Base-by-base conservation (phyloP, 805 yeast genomes). In the Candida nemodendra region DNA sequence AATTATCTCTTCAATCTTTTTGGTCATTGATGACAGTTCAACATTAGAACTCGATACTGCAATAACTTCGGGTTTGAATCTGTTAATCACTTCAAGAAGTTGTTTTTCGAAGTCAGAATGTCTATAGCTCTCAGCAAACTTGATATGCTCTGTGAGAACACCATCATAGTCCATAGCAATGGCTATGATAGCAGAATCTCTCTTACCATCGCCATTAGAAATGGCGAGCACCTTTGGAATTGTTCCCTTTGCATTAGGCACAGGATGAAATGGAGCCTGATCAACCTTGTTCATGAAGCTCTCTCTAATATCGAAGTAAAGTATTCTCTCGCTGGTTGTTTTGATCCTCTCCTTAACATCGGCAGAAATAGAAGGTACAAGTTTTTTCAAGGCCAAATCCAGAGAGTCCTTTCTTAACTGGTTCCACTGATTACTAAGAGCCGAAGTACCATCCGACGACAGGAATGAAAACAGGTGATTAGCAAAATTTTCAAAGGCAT, bases 261-360 rank as follows among this genome's bases (percentile, higher is more conserved):
- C 72, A 5, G 98, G 96, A 50, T 84, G 80, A 62, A 69, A 90
- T 22, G 99, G 97, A 2, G 98, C 96, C 66, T 90, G 98, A 59
- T 91, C 93, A 24, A 93, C 71, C 53, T 81, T 83, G 16, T 75
- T 71, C 58, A 78, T 68, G 54, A 91, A 84, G 19, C 74, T 68
- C 29, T 74, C 72, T 49, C 98, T 81, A 24, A 91, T 78, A 41
- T 81, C 81, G 41, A 70, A 73, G 34, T 80, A 80, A 30, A 93
- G 70, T 29, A 78, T 57, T 39, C 84, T 74, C 58, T 85, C 85
- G 65, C 96, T 84, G 39, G 74, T 81, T 40, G 83, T 75, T 38
- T 88, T 77, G 38, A 91, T 69, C 38, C 81, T 84, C 53, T 90
- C 98, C 46, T 90, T 86, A 34, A 93, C 81, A 55, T 84, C 85